Evolutionary conservation across 2,329 filamentous ascomycete genomes (phyloP), one percentile per base, ranked within the genome.

Genomic region (Penicillium sp.): DNA sequence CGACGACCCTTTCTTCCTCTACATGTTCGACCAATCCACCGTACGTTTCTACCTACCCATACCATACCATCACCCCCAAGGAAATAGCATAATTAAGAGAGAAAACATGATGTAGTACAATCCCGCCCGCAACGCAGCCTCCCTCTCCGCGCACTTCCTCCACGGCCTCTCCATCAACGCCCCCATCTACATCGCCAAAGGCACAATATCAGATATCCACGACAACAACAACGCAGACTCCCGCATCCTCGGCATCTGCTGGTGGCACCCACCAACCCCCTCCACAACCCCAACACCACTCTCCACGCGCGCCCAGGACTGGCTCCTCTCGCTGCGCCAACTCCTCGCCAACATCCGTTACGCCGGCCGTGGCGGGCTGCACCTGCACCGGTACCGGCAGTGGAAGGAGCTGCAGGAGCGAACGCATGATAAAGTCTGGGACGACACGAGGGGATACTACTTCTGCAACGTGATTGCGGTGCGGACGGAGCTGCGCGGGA

Each of bases 391-490:
- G 6, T 92, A 92, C 72, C 88, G 86, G 74, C 89, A 91, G 67
- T 92, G 89, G 89, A 92, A 92, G 70, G 81, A 81, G 5, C 82
- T 84, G 6, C 90, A 92, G 73, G 82, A 84, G 0, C 78, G 85
- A 45, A 87, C 85, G 0, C 89, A 91, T 59, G 78, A 79, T 0
- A 77, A 84, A 29, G 76, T 91, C 3, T 92, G 89, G 90, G 85
- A 79, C 0, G 87, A 90, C 60, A 81, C 84, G 0, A 79, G 83
- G 5, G 90, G 90, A 0, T 92, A 92, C 70, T 92, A 91, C 70
- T 92, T 92, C 67, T 88, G 90, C 66, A 92, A 92, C 70, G 90
- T 92, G 64, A 86, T 92, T 69, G 88, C 89, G 0, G 89, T 92
- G 1, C 73, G 86, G 17, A 88, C 89, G 0, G 83, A 86, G 53